phyloP scores from a whole-genome alignment of 495 filamentous ascomycete genomes.

The Xylaria curta region DNA sequence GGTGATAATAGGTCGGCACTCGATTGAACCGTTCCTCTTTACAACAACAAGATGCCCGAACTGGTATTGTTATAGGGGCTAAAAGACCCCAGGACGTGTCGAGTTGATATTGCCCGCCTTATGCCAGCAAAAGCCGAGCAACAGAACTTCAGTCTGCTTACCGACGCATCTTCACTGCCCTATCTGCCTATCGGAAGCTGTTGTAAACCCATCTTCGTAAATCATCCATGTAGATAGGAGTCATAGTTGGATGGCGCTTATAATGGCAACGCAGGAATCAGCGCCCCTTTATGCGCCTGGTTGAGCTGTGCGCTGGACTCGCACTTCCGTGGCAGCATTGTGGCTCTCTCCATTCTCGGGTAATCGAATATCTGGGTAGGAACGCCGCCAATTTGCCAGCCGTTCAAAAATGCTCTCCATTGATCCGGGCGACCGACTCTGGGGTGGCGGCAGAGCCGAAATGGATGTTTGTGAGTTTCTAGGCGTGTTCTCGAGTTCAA shows the following conservation, averaged over 20 bases:
- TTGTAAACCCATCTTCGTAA: not conserved
- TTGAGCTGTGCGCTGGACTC: slow-evolving; percentile 37
- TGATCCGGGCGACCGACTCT: not conserved
- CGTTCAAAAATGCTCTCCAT: slow-evolving; percentile 12
- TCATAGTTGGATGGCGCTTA: not conserved
- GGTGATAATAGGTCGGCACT: not conserved
- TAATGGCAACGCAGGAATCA: not conserved
- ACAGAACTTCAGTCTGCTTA: not conserved
- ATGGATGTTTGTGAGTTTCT: not conserved
- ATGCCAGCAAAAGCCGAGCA: slow-evolving; percentile 3
- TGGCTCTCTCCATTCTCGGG: slow-evolving; percentile 28
- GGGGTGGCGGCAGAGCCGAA: not conserved
- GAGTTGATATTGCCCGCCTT: not conserved
- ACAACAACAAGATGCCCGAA: not conserved
- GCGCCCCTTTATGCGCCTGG: slow-evolving; percentile 32
- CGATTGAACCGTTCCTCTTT: slow-evolving; percentile 1
- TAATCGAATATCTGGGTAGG: slow-evolving; percentile 39
- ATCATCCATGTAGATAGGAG: not conserved
- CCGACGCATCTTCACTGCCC: not conserved
- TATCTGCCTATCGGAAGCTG: not conserved
- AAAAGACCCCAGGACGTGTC: not conserved
- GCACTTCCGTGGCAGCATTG: slow-evolving; percentile 28
- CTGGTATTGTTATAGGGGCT: not conserved
- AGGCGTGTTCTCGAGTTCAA: slow-evolving; percentile 36
- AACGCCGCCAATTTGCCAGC: slow-evolving; percentile 27